Evolutionary conservation across 2,329 filamentous ascomycete genomes (phyloP), one percentile per base, ranked within the genome.

Genomic region (Sarocladium strictum): DNA sequence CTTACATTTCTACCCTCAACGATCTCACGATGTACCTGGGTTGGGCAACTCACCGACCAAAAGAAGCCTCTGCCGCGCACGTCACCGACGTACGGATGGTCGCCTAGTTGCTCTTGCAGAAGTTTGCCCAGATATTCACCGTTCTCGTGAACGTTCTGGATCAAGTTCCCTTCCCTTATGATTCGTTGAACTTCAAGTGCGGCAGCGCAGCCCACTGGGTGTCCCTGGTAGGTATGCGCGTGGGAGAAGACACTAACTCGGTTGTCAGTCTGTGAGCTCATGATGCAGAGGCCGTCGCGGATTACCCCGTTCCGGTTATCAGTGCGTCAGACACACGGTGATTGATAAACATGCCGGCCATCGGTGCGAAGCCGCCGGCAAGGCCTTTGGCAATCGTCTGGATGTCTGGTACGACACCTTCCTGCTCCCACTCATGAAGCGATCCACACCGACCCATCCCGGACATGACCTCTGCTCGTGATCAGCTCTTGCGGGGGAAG

Each of bases 401-500:
- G 14, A 86, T 72, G 60, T 85, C 82, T 0, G 83, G 83, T 2
- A 57, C 56, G 7, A 57, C 60, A 23, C 11, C 72, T 72, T 83
- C 76, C 40, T 81, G 73, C 61, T 85, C 73, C 76, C 80, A 86
- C 1, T 82, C 79, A 68, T 87, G 78, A 62, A 86, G 65, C 14
- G 72, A 79, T 0, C 81, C 83, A 0, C 74, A 77, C 7, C 82
- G 74, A 6, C 83, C 83, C 67, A 80, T 78, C 12, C 83, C 83
- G 54, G 77, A 84, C 85, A 89, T 88, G 19, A 63, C 59, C 59
- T 59, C 21, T 24, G 19, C 19, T 5, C n/a, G 35, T 29, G 14
- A 26, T n/a, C n/a, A n/a, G n/a, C n/a, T n/a, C n/a, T n/a, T n/a
- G n/a, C n/a, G n/a, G n/a, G n/a, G n/a, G n/a, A n/a, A n/a, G n/a